Evolutionary conservation across 2,329 filamentous ascomycete species (phyloP).

Genomic region (Tolypocladium ophioglossoides): DNA sequence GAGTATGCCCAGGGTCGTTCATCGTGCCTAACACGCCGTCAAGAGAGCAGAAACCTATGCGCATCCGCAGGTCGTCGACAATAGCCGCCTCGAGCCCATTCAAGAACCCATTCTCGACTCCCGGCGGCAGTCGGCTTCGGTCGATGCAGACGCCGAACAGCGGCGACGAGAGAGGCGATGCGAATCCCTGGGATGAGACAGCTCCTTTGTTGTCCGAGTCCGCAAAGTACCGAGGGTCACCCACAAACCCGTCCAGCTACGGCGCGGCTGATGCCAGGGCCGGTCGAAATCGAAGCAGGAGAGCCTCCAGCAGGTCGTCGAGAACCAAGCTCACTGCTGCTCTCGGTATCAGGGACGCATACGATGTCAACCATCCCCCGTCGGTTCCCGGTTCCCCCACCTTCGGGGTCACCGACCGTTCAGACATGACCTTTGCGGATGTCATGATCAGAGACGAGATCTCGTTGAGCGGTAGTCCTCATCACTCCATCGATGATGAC

Average conservation of each 20-base stretch:
- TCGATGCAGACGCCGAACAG: slow-evolving; percentile 24
- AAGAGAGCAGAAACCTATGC: slow-evolving; percentile 50
- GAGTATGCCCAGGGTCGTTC: not conserved
- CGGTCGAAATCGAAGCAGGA: slow-evolving; percentile 28
- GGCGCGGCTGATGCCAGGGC: slow-evolving; percentile 28
- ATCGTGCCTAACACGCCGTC: not conserved
- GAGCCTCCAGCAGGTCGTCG: slow-evolving; percentile 42
- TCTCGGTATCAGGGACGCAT: slow-evolving; percentile 30
- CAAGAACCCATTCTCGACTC: slow-evolving; percentile 19
- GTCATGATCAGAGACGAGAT: slow-evolving; percentile 62
- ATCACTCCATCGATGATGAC: slow-evolving; percentile 16
- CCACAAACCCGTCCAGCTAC: slow-evolving; percentile 23
- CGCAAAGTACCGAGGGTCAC: slow-evolving; percentile 10
- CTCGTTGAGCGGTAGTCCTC: slow-evolving; percentile 22
- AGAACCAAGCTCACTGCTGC: slow-evolving; percentile 27
- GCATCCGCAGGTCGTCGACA: slow-evolving; percentile 50
- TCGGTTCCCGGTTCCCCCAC: slow-evolving; percentile 54
- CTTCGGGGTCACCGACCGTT: slow-evolving; percentile 35
- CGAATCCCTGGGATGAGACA: slow-evolving; percentile 34
- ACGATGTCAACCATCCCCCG: slow-evolving; percentile 59
- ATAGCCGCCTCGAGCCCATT: slow-evolving; percentile 24
- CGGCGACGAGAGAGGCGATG: slow-evolving; percentile 37
- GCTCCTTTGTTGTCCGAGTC: slow-evolving; percentile 41
- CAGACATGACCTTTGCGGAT: slow-evolving; percentile 53
- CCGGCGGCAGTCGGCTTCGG: slow-evolving; percentile 23